phyloP scores from a whole-genome alignment of 23 red algal genomes.

The Porphyridium purpureum region DNA sequence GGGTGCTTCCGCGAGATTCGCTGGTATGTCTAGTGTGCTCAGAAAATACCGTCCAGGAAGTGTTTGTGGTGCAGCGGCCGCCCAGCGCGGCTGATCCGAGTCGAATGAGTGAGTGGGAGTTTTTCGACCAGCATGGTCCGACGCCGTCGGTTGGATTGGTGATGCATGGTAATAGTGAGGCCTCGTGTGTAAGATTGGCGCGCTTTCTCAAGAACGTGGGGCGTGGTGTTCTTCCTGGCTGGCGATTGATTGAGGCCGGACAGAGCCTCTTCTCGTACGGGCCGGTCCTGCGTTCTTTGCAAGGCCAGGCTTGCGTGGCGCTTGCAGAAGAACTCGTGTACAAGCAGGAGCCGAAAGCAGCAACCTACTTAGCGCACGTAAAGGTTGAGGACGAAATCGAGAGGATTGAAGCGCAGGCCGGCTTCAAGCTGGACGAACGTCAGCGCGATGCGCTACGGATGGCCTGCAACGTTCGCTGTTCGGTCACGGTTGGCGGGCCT shows the following conservation, averaged over 20 bases:
- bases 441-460: background rate
- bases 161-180: no score
- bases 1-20: no score
- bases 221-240: background rate
- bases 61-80: no score
- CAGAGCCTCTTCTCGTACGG: background rate
- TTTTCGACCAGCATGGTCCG: no score
- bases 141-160: no score
- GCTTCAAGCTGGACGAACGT: background rate
- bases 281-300: background rate
- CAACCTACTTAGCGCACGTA: background rate
- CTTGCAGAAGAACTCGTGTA: background rate
- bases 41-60: no score
- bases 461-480: background rate
- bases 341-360: background rate
- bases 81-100: no score
- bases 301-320: background rate
- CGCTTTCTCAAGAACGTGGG: background rate
- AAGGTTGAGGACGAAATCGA: background rate
- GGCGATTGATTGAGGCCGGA: background rate
- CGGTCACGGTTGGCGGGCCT: background rate
- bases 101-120: no score
- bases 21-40: no score
- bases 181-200: no score
- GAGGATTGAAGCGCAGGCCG: background rate